Evolutionary conservation across 2,329 filamentous ascomycete genomes (phyloP).

Genomic region (Emydomyces testavorans): DNA sequence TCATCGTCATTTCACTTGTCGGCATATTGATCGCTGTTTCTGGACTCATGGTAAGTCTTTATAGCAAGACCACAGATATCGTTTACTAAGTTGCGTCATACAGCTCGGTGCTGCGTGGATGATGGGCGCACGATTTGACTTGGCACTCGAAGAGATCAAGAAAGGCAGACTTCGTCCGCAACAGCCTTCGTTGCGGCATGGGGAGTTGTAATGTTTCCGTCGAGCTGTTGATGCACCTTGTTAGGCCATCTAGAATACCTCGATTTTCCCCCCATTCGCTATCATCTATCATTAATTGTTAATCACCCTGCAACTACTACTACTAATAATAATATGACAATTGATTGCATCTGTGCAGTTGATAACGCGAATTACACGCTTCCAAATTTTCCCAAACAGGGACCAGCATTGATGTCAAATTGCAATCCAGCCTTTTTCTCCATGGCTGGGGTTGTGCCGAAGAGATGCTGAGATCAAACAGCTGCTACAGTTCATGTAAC

Average conservation of each 20-base stretch:
- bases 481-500: slow-evolving; percentile 10
- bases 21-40: slow-evolving; percentile 61
- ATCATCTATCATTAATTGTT: slow-evolving; percentile 12
- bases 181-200: slow-evolving; percentile 26
- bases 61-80: not conserved
- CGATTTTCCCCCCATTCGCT: slow-evolving; percentile 12
- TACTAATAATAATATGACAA: slow-evolving; percentile 9
- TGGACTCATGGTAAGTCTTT: slow-evolving; percentile 59
- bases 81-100: slow-evolving; percentile 6
- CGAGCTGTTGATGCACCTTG: slow-evolving; percentile 20
- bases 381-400: not conserved
- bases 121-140: slow-evolving; percentile 72
- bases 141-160: slow-evolving; percentile 48
- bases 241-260: not conserved
- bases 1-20: slow-evolving; percentile 44
- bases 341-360: not conserved
- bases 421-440: slow-evolving; percentile 63
- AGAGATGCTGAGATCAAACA: slow-evolving; percentile 80
- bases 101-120: slow-evolving; percentile 69
- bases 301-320: not conserved
- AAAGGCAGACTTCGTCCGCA: slow-evolving; percentile 38
- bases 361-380: not conserved
- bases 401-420: slow-evolving; percentile 99
- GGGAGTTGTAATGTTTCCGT: slow-evolving; percentile 31
- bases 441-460: slow-evolving; percentile 94